A percentile compares a stretch with the other conserved stretches of the same genome.
Evolutionary conservation across 192 early-diverging fungal species (phyloP).

Genomic region (Rhizoclosmatium globosum): DNA sequence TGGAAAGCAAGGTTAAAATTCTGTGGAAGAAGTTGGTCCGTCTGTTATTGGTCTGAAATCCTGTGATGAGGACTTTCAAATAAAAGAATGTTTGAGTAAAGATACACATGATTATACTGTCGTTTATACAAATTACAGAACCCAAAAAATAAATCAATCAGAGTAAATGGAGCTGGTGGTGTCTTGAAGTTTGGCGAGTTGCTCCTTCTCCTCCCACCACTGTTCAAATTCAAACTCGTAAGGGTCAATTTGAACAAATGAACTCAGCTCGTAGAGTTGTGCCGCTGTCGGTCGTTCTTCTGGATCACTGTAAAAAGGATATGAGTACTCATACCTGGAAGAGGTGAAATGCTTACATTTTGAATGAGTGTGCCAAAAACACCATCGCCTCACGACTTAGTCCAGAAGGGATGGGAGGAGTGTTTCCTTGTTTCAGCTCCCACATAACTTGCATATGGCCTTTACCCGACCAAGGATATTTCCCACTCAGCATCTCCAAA

Average conservation of each 20-base stretch:
- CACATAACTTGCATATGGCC: conserved; percentile 59
- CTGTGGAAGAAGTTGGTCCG: neutral
- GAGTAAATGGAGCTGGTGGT: conserved; percentile 10
- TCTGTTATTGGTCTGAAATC: neutral
- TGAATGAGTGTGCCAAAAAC: conserved; percentile 79
- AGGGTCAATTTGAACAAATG: conserved; percentile 68
- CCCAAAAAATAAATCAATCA: neutral
- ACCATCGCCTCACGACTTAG: conserved; percentile 70
- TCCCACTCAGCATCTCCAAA: conserved; percentile 93
- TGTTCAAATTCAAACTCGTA: conserved; percentile 30
- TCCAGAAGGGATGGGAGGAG: conserved; percentile 79
- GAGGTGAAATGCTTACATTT: conserved; percentile 56
- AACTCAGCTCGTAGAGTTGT: conserved; percentile 54
- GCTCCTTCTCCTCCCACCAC: conserved; percentile 37
- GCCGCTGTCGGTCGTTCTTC: conserved; percentile 73
- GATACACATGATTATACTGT: neutral
- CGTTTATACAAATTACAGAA: neutral
- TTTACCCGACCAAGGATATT: conserved; percentile 73
- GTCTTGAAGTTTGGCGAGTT: neutral
- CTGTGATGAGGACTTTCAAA: neutral
- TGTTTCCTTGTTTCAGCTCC: conserved; percentile 71
- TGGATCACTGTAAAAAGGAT: conserved; percentile 62
- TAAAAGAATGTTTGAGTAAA: neutral
- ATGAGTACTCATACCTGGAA: neutral
- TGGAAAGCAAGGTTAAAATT: conserved; percentile 66